phyloP scores from a whole-genome alignment of 305 asterid species.

The Andrographis paniculata region DNA sequence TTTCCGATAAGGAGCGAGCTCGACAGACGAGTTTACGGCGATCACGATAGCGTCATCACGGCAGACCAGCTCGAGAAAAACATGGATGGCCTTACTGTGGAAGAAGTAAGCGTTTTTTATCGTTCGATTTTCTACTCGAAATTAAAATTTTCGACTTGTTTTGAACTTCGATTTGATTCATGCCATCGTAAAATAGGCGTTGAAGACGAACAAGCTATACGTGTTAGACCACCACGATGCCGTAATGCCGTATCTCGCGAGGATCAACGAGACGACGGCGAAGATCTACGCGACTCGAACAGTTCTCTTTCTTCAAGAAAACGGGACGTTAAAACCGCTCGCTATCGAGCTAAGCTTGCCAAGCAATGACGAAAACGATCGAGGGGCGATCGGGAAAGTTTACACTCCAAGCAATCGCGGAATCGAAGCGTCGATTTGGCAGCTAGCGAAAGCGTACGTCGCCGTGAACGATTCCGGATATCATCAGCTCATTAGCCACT shows the following conservation, averaged over 20 bases:
- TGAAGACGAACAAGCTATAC: slow-evolving; percentile 20
- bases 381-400: slow-evolving; percentile 22
- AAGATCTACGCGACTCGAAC: slow-evolving; percentile 29
- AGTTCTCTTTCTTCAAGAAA: slow-evolving; percentile 24
- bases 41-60: slow-evolving; percentile 39
- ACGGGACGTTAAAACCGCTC: slow-evolving; percentile 28
- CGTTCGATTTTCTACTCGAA: background rate
- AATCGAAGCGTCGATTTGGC: slow-evolving; percentile 25
- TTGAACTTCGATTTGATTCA: background rate
- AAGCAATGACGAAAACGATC: slow-evolving; percentile 17
- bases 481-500: slow-evolving; percentile 36
- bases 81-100: slow-evolving; percentile 40
- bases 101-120: slow-evolving; percentile 26
- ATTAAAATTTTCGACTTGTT: background rate
- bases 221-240: slow-evolving; percentile 33
- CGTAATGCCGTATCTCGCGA: slow-evolving; percentile 22
- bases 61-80: slow-evolving; percentile 29
- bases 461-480: slow-evolving; percentile 32
- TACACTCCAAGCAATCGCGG: slow-evolving; percentile 24
- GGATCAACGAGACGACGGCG: slow-evolving; percentile 24
- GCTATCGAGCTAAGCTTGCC: slow-evolving; percentile 34
- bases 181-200: slow-evolving; percentile 14
- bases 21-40: slow-evolving; percentile 32
- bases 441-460: slow-evolving; percentile 31
- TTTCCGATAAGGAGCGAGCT: slow-evolving; percentile 51